Evolutionary conservation across 2,329 filamentous ascomycete species (phyloP).

Genomic region (Xylaria sp.): DNA sequence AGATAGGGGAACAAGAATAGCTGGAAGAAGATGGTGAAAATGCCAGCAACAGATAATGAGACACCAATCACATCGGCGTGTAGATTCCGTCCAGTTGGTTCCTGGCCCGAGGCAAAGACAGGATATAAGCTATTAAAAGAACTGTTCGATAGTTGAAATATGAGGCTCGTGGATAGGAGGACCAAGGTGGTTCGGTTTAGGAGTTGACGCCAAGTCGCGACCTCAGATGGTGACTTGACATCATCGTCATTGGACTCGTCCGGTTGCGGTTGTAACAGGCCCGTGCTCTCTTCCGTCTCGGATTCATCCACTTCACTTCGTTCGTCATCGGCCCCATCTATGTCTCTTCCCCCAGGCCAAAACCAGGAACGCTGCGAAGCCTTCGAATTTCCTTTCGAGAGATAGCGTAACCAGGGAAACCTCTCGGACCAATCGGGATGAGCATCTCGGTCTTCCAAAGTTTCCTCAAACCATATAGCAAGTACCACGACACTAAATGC

Average conservation of each 20-base stretch:
- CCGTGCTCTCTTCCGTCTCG: constrained; percentile 39
- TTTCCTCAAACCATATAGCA: constrained; percentile 87
- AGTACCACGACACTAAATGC: constrained; percentile 77
- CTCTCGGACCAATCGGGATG: constrained; percentile 48
- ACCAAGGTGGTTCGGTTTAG: constrained; percentile 84
- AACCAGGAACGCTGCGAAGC: constrained; percentile 43
- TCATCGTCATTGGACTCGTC: constrained; percentile 59
- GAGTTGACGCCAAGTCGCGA: constrained; percentile 64
- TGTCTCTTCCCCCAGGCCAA: constrained; percentile 39
- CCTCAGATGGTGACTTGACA: constrained; percentile 55
- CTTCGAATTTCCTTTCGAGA: constrained; percentile 36
- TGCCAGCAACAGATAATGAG: constrained; percentile 83
- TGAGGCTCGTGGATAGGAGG: constrained; percentile 84
- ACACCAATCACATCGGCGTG: constrained; percentile 84
- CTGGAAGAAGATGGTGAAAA: constrained; percentile 90
- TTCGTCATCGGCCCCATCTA: constrained; percentile 35
- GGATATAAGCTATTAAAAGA: constrained; percentile 96
- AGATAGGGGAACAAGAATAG: constrained; percentile 83
- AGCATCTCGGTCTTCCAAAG: constrained; percentile 64
- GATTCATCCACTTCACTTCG: constrained; percentile 42
- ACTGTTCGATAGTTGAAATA: constrained; percentile 94
- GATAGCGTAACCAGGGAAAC: constrained; percentile 49
- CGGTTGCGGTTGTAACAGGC: constrained; percentile 45
- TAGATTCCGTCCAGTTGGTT: constrained; percentile 80
- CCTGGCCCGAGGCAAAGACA: constrained; percentile 81